Percentiles rank a stretch among this genome's conserved stretches.
These are phyloP conservation scores for Trichoderma lentiforme DNA, from an alignment of 2,329 filamentous ascomycete species.

Conservation along the genomic window DNA sequence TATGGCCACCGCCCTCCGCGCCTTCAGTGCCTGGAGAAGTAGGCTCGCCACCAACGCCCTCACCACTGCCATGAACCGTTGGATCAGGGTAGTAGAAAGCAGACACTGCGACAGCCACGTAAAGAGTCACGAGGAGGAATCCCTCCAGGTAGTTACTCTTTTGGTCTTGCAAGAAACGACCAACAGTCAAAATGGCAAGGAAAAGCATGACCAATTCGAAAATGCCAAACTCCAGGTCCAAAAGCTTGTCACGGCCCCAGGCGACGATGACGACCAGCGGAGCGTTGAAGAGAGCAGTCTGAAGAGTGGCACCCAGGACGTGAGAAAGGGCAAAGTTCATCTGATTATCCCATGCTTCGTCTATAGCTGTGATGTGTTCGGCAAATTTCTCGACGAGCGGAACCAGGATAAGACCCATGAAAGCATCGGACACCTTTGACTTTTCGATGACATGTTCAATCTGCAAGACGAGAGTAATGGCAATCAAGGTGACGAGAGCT, in stretches of 20 bases:
- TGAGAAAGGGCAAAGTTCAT: slow-evolving; percentile 71
- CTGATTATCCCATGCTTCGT: slow-evolving; percentile 58
- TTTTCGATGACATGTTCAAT: slow-evolving; percentile 50
- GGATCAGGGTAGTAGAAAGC: slow-evolving; percentile 55
- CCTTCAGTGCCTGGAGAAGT: background rate
- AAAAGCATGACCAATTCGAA: slow-evolving; percentile 73
- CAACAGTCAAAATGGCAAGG: slow-evolving; percentile 70
- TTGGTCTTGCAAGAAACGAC: slow-evolving; percentile 70
- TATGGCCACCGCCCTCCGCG: background rate
- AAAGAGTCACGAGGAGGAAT: slow-evolving; percentile 54
- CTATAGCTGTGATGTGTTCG: slow-evolving; percentile 66
- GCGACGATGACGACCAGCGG: slow-evolving; percentile 69
- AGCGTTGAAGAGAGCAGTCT: slow-evolving; percentile 72
- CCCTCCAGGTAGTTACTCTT: slow-evolving; percentile 77
- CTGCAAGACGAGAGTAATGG: slow-evolving; percentile 63
- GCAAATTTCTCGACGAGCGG: slow-evolving; percentile 68
- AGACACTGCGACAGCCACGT: slow-evolving; percentile 55
- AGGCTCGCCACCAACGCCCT: background rate
- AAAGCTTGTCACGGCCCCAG: slow-evolving; percentile 61
- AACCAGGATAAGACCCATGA: slow-evolving; percentile 57
- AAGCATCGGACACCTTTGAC: slow-evolving; percentile 32
- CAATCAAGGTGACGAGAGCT: slow-evolving; percentile 59
- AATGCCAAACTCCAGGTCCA: slow-evolving; percentile 71
- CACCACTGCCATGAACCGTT: slow-evolving; percentile 20
- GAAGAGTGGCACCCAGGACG: slow-evolving; percentile 69